These are phyloP conservation scores for Teunomyces cretensis DNA, from an alignment of 805 yeast genomes.

Conservation along the genomic window DNA sequence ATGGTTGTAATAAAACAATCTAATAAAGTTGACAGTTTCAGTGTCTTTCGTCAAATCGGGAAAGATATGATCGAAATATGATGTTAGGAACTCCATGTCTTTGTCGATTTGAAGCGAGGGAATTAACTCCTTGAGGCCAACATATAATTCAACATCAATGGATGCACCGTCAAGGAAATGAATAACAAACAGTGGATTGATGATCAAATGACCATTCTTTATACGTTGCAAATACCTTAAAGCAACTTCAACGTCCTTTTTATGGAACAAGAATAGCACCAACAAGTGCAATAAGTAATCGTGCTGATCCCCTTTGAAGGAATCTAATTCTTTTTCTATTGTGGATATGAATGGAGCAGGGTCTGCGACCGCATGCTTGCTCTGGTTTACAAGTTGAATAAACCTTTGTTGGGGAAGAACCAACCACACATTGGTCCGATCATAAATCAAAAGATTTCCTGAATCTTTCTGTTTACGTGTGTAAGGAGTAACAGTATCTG, in stretches of 20 bases:
- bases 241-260: constrained; percentile 1
- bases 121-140: constrained; percentile 7
- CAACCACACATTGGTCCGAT: constrained; percentile 11
- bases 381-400: neutral
- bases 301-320: constrained; percentile 4
- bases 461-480: neutral
- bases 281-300: constrained; percentile 9
- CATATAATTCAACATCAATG: constrained; percentile 4
- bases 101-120: neutral
- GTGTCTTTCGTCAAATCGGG: constrained; percentile 4
- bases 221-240: constrained; percentile 10
- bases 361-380: neutral
- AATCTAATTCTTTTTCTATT: neutral
- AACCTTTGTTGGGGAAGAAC: neutral
- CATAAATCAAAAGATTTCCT: constrained; percentile 6
- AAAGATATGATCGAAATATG: constrained; percentile 9
- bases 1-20: constrained; percentile 1
- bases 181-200: constrained; percentile 14
- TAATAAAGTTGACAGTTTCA: neutral
- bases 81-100: neutral
- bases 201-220: constrained; percentile 11
- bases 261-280: constrained; percentile 2
- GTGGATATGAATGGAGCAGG: neutral
- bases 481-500: neutral
- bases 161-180: constrained; percentile 6